A percentile compares a stretch with the other conserved stretches of the same genome.
Conservation (phyloP, 1,139 yeast species). For the Scheffersomyces segobiensis region DNA sequence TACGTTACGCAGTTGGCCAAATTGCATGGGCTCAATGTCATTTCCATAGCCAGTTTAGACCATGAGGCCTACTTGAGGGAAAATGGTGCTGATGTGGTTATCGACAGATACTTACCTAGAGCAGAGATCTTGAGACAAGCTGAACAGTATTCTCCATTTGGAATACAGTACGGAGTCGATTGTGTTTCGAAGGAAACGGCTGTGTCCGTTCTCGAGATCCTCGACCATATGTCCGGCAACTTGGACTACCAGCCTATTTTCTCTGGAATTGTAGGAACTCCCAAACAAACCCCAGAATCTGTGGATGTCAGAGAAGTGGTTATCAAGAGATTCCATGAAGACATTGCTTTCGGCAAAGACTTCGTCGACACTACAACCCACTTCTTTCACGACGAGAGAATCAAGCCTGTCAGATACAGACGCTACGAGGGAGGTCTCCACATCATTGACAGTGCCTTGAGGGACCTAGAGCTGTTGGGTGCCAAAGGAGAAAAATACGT, state of each 20-base stretch:
- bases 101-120: conserved; percentile 32
- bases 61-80: conserved; percentile 28
- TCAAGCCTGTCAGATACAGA: conserved; percentile 35
- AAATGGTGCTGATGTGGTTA: conserved; percentile 40
- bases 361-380: conserved; percentile 34
- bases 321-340: conserved; percentile 47
- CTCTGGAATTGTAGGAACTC: conserved; percentile 43
- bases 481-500: conserved; percentile 46
- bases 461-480: conserved; percentile 38
- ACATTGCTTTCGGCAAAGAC: conserved; percentile 33
- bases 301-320: conserved; percentile 30
- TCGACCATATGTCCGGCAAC: conserved; percentile 14
- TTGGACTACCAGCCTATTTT: conserved; percentile 15
- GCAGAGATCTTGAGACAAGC: conserved; percentile 21
- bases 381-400: conserved; percentile 22
- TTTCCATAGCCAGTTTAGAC: conserved; percentile 35
- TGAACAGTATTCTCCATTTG: neutral
- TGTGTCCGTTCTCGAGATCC: conserved; percentile 24
- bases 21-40: conserved; percentile 34
- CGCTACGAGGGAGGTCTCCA: conserved; percentile 35
- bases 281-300: conserved; percentile 23
- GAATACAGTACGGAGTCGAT: conserved; percentile 38
- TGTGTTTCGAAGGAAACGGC: conserved; percentile 47
- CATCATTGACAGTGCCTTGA: conserved; percentile 33
- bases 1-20: conserved; percentile 43